These are phyloP conservation scores for Clavispora asparagi DNA, from an alignment of 805 yeast genomes.

Conservation along the genomic window DNA sequence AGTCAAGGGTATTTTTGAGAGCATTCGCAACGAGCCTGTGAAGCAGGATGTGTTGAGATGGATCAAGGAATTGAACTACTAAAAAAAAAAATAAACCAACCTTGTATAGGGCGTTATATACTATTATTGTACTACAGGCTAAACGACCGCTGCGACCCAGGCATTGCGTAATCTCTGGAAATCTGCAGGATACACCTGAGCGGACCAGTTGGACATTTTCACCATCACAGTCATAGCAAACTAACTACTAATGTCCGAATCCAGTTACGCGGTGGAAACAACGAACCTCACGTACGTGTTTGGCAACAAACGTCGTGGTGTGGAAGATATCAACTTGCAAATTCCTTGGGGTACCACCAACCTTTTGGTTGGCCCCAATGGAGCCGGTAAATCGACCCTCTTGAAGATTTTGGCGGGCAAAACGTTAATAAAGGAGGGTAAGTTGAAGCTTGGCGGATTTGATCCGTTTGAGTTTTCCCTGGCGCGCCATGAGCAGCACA, in stretches of 20 bases:
- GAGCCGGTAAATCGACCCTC: constrained; percentile 94
- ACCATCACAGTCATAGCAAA: too few relatives aligned
- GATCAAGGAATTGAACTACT: constrained; percentile 14
- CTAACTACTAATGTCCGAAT: neutral
- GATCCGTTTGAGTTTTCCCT: constrained; percentile 77
- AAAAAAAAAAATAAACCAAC: neutral
- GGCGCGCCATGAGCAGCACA: constrained; percentile 38
- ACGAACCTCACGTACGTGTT: constrained; percentile 65
- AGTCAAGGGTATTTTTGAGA: constrained; percentile 5
- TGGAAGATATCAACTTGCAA: constrained; percentile 54
- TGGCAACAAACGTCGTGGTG: constrained; percentile 52
- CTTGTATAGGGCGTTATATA: neutral
- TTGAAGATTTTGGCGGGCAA: constrained; percentile 86
- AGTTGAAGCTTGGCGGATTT: constrained; percentile 66
- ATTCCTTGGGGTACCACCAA: constrained; percentile 73
- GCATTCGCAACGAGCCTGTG: constrained; percentile 13
- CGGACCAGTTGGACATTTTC: too few relatives aligned
- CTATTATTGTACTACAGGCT: too few relatives aligned
- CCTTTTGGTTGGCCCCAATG: constrained; percentile 86
- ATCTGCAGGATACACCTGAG: neutral
- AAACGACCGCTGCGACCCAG: too few relatives aligned
- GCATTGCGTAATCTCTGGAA: neutral
- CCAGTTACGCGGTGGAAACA: constrained; percentile 52
- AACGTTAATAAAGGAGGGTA: constrained; percentile 72
- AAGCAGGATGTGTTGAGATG: constrained; percentile 12